Base-by-base conservation (phyloP, 495 filamentous ascomycete genomes). In the Trichoderma asperelloides region DNA sequence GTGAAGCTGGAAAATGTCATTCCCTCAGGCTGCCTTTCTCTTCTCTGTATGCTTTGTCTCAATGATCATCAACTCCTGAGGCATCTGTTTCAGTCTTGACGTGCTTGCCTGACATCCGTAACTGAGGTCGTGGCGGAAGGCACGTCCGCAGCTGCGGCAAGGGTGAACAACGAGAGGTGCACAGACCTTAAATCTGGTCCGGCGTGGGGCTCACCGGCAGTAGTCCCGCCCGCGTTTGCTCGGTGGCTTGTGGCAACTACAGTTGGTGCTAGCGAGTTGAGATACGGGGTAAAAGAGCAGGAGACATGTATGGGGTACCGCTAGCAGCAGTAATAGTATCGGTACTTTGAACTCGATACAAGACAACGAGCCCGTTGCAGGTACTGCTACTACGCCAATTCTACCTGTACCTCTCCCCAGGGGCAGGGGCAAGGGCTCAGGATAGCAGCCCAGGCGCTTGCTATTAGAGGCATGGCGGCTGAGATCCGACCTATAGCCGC, bases 151-250 rank as follows among this genome's bases (percentile, higher is more conserved):
- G 33, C 33, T 37, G 33, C 55, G 55, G 55, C 55, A 60, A 30
- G 55, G 27, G 55, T 25, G 55, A 60, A 4, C 55, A 27, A 25
- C 43, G 18, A 16, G 15, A 47, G 43, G 55, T 18, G 23, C 55
- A 60, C 55, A 60, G 25, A 30, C 55, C 47, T 51, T 51, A 23
- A 60, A 21, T 21, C 43, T 47, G 27, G 55, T 25, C 27, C 25
- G 55, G 25, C 3, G 55, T 60, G 55, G 55, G 55, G 55, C 55
- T 60, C n/a, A 60, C 55, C 55, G 55, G 55, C 55, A 60, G 55
- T 60, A 30, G 55, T 60, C 55, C 55, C 55, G 55, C 55, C 55
- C 55, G 55, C 55, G 55, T 60, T 60, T 60, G 27, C 49, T 60
- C 27, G 55, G 27, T 21, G 55, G 55, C 47, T 23, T 21, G 15